Evolutionary conservation across 2,329 filamentous ascomycete genomes (phyloP), one percentile per base, ranked within the genome.

Genomic region (Seiridium unicorne): DNA sequence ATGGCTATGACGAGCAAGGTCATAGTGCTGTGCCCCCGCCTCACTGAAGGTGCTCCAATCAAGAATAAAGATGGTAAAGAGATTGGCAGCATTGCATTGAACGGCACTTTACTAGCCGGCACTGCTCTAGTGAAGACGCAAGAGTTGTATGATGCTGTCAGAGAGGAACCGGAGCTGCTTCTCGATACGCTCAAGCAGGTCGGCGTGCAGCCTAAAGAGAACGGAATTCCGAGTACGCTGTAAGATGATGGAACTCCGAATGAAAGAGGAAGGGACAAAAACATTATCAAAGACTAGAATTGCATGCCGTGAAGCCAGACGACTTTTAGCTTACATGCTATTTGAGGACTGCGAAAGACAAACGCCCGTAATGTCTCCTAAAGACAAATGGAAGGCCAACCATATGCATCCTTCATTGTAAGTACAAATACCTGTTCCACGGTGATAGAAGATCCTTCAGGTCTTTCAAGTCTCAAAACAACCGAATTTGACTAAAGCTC

Each of bases 51-150:
- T 0, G 70, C 70, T 1, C 65, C 67, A 18, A 62, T 72, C 4
- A 64, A 60, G 3, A 59, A 68, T 40, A 61, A 67, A 60, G 53
- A 56, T 3, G 71, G 70, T 3, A 68, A 72, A 1, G 63, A 71
- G 7, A 69, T 76, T 2, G 84, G 83, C 0, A 70, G 66, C 32
- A 60, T 87, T 38, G 74, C 81, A 18, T 72, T 89, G 40, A 89
- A 89, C 58, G 86, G 86, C 3, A 88, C 86, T 0, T 71, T 89
- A n/a, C 70, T 89, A 62, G 86, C 85, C 8, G 86, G 86, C 5
- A 89, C 86, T 8, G 83, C 85, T 34, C 73, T 89, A 58, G 86
- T 89, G 13, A 89, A 88, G 74, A 84, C 70, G 35, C 72, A 83
- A 65, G 72, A 69, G 3, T 85, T 88, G 70, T 88, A 84, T 84